These are phyloP conservation scores for Malbranchea cinnamomea DNA, from an alignment of 2,329 filamentous ascomycete species.

Conservation along the genomic window DNA sequence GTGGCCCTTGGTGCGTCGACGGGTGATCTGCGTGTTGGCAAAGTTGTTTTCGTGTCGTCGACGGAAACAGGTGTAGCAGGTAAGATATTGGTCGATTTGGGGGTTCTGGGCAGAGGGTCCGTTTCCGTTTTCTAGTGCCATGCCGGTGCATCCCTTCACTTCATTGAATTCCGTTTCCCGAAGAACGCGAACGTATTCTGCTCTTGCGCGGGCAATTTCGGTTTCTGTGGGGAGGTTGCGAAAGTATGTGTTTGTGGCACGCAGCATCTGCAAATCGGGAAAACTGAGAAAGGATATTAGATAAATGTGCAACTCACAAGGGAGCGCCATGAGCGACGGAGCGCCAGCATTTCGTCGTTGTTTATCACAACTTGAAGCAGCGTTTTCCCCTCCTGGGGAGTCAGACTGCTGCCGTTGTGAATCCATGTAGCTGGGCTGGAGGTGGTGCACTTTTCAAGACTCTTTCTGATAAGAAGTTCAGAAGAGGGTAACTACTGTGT, in stretches of 20 bases:
- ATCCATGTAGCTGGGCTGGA: no score
- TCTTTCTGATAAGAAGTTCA: no score
- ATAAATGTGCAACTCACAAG: conserved; percentile 9
- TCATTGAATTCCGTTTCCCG: conserved; percentile 5
- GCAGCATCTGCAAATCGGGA: conserved; percentile 9
- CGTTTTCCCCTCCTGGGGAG: background rate
- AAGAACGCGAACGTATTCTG: conserved; percentile 3
- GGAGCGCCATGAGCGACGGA: conserved; percentile 5
- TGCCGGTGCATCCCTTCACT: background rate
- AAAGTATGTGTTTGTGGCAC: conserved; percentile 9
- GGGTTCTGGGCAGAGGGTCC: background rate
- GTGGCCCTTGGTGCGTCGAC: conserved; percentile 11
- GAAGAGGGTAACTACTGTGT: no score
- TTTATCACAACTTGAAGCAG: background rate
- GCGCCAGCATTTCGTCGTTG: no score
- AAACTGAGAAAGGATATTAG: conserved; percentile 7
- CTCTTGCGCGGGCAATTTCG: conserved; percentile 6
- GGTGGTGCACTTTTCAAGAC: no score
- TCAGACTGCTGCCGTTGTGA: no score
- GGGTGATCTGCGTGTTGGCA: conserved; percentile 8
- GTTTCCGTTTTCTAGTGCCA: background rate
- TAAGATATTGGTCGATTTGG: no score
- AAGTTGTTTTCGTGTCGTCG: conserved; percentile 8
- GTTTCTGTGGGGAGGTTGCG: conserved; percentile 7
- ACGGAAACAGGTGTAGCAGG: conserved; percentile 13